These are phyloP conservation scores for Colletotrichum filicis DNA, from an alignment of 2,329 filamentous ascomycete genomes.

Conservation along the genomic window DNA sequence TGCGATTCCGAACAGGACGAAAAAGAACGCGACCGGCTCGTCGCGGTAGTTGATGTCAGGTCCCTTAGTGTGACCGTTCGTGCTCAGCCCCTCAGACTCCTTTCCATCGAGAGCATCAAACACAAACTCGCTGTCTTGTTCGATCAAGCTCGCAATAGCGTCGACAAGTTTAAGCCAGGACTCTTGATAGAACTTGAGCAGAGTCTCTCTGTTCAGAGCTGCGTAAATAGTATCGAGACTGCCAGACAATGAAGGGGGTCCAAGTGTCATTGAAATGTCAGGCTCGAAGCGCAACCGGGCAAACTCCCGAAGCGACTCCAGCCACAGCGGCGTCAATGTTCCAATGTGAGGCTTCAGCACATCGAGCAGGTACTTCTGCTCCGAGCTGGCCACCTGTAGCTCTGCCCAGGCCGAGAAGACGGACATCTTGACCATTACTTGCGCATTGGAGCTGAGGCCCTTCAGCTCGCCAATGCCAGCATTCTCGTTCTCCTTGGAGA, in stretches of 20 bases:
- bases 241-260: constrained; percentile 82
- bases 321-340: constrained; percentile 90
- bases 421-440: constrained; percentile 98
- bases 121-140: constrained; percentile 97
- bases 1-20: constrained; percentile 94
- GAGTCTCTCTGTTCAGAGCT: constrained; percentile 91
- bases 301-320: constrained; percentile 93
- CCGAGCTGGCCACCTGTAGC: constrained; percentile 91
- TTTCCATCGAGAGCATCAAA: constrained; percentile 97
- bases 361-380: constrained; percentile 88
- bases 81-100: constrained; percentile 59
- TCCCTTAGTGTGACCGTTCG: constrained; percentile 67
- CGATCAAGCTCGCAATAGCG: constrained; percentile 95
- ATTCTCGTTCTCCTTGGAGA: constrained; percentile 82
- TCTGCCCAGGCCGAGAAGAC: constrained; percentile 98
- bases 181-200: constrained; percentile 96
- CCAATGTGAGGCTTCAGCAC: constrained; percentile 92
- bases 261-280: constrained; percentile 92
- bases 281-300: constrained; percentile 94
- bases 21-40: constrained; percentile 98
- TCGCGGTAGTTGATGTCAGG: constrained; percentile 97
- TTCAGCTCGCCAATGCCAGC: constrained; percentile 93
- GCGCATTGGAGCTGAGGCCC: constrained; percentile 92
- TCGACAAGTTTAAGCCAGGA: constrained; percentile 97
- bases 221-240: constrained; percentile 95